These are phyloP conservation scores for Paecilomyces formosus DNA, from an alignment of 2,329 filamentous ascomycete genomes.

Conservation along the genomic window DNA sequence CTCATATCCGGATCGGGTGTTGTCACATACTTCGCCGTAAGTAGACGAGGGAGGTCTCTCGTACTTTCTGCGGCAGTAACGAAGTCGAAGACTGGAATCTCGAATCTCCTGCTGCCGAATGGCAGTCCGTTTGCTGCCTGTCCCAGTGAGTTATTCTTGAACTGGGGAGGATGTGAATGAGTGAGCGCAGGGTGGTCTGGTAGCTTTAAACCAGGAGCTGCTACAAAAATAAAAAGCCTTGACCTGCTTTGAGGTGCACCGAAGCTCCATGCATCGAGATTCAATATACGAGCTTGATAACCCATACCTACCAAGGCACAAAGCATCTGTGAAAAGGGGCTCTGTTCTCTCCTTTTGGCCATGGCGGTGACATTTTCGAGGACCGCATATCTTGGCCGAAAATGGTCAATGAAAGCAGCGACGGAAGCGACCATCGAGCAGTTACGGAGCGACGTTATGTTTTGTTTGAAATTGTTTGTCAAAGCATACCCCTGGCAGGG, in stretches of 20 bases:
- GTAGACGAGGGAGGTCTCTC: slow-evolving; percentile 54
- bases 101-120: slow-evolving; percentile 48
- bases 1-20: slow-evolving; percentile 63
- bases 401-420: slow-evolving; percentile 65
- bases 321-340: slow-evolving; percentile 66
- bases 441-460: slow-evolving; percentile 54
- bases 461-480: slow-evolving; percentile 53
- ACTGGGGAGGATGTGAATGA: slow-evolving; percentile 50
- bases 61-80: slow-evolving; percentile 49
- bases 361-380: slow-evolving; percentile 71
- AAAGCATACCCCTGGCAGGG: slow-evolving; percentile 71
- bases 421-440: slow-evolving; percentile 73
- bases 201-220: slow-evolving; percentile 57
- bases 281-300: slow-evolving; percentile 64
- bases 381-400: slow-evolving; percentile 65
- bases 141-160: slow-evolving; percentile 43
- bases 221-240: slow-evolving; percentile 64
- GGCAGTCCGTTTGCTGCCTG: slow-evolving; percentile 51
- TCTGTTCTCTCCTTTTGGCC: slow-evolving; percentile 46
- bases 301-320: slow-evolving; percentile 67
- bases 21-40: slow-evolving; percentile 56
- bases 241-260: slow-evolving; percentile 60
- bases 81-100: slow-evolving; percentile 50
- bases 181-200: slow-evolving; percentile 52
- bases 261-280: slow-evolving; percentile 62